phyloP scores from a whole-genome alignment of 2,329 filamentous ascomycete species.

The Diplodia corticola region DNA sequence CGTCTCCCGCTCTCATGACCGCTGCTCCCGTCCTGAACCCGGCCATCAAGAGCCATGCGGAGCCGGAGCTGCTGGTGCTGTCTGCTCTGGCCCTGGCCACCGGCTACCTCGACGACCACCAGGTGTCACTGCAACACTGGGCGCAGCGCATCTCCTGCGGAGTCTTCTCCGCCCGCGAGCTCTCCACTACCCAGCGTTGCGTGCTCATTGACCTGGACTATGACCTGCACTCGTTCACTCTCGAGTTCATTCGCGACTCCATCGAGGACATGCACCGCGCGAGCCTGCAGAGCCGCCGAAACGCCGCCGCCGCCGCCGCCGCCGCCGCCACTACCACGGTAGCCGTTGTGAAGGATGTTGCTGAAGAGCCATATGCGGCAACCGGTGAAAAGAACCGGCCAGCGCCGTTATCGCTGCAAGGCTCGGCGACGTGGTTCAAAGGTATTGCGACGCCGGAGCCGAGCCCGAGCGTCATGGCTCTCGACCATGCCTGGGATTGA shows the following conservation, averaged over 20 bases:
- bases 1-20: constrained; percentile 10
- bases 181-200: constrained; percentile 36
- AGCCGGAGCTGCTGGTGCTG: constrained; percentile 39
- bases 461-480: constrained; percentile 31
- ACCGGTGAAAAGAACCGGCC: constrained; percentile 26
- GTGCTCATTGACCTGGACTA: constrained; percentile 42
- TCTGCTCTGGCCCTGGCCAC: constrained; percentile 39
- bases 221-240: constrained; percentile 37
- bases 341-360: constrained; percentile 27
- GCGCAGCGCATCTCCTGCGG: constrained; percentile 30
- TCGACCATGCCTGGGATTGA: constrained; percentile 14
- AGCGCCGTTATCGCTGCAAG: constrained; percentile 31
- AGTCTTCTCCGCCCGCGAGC: constrained; percentile 32
- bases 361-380: background rate
- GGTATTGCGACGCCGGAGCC: constrained; percentile 42
- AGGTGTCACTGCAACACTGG: constrained; percentile 37
- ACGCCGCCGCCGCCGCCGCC: constrained; percentile 3
- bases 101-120: constrained; percentile 37
- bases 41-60: constrained; percentile 24
- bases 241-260: constrained; percentile 35
- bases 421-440: constrained; percentile 32
- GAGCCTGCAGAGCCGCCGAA: constrained; percentile 14
- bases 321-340: background rate
- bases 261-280: constrained; percentile 35
- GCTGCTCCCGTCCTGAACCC: background rate